These are phyloP conservation scores for Arthrobotrys musiformis DNA, from an alignment of 2,329 filamentous ascomycete genomes.

Conservation along the genomic window DNA sequence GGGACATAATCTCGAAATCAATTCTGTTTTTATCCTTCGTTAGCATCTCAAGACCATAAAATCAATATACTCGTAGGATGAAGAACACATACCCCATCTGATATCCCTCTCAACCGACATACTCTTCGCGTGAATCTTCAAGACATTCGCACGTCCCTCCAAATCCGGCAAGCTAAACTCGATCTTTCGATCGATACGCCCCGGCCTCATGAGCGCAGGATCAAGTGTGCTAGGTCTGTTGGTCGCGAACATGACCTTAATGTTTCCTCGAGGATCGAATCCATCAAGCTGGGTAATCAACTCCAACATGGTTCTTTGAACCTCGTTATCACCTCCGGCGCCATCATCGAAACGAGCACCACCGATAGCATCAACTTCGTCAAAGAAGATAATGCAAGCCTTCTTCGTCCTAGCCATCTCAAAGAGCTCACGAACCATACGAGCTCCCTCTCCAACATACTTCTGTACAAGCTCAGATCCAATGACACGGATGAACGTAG, in stretches of 20 bases:
- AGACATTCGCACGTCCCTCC: constrained; percentile 95
- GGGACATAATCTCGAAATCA: constrained; percentile 95
- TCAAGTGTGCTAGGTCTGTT: constrained; percentile 95
- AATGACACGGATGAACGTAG: constrained; percentile 98
- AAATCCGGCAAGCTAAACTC: constrained; percentile 98
- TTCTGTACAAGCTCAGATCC: constrained; percentile 98
- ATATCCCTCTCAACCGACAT: constrained; percentile 99
- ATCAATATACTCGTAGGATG: not conserved
- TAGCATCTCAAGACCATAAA: constrained; percentile 10
- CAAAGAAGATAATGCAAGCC: constrained; percentile 99
- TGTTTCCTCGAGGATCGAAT: constrained; percentile 95
- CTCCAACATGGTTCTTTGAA: constrained; percentile 97
- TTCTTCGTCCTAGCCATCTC: constrained; percentile 99
- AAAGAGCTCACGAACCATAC: constrained; percentile 98
- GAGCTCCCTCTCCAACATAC: constrained; percentile 96
- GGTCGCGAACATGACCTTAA: constrained; percentile 99
- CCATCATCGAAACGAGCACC: constrained; percentile 97
- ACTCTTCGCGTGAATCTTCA: constrained; percentile 98
- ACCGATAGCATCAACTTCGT: constrained; percentile 96
- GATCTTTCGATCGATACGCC: constrained; percentile 98
- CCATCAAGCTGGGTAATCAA: constrained; percentile 96
- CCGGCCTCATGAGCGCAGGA: constrained; percentile 95
- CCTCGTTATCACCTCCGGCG: constrained; percentile 95
- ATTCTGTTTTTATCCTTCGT: constrained; percentile 67
- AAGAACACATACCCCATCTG: constrained; percentile 71